Evolutionary conservation across 495 filamentous ascomycete species (phyloP).

Genomic region (Podospora conica): DNA sequence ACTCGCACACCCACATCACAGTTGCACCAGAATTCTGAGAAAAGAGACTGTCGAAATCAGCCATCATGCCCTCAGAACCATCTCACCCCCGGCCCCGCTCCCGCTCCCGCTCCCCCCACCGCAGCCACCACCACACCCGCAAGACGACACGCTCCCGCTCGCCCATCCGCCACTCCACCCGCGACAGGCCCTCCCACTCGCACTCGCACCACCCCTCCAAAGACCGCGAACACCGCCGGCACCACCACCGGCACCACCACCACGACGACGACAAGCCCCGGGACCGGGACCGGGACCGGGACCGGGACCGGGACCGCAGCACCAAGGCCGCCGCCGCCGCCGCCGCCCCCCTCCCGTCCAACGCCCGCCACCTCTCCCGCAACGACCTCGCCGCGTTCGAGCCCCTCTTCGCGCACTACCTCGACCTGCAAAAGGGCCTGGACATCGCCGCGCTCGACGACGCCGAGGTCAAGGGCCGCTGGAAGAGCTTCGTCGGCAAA

Average conservation of each 20-base stretch:
- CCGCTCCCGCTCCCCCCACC: not conserved
- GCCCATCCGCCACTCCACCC: not conserved
- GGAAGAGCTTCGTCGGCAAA: conserved; percentile 88
- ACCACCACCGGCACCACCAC: not conserved
- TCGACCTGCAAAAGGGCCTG: conserved; percentile 81
- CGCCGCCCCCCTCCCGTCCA: conserved; percentile 50
- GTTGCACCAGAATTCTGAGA: not conserved
- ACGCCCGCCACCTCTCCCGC: conserved; percentile 58
- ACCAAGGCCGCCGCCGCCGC: not conserved
- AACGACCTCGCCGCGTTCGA: conserved; percentile 56
- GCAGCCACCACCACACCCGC: not conserved
- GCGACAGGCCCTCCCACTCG: not conserved
- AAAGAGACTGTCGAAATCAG: not conserved
- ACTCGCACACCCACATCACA: not conserved
- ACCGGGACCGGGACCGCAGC: not conserved
- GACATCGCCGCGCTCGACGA: conserved; percentile 58
- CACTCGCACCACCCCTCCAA: not conserved
- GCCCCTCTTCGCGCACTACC: conserved; percentile 75
- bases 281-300: not conserved
- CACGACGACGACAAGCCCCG: not conserved
- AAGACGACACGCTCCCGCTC: not conserved
- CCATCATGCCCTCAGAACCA: not conserved
- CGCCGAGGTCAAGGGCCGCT: conserved; percentile 70
- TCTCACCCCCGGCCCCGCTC: not conserved
- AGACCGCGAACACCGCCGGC: not conserved